These are phyloP conservation scores for Talaromyces ruber DNA, from an alignment of 495 filamentous ascomycete species.

Conservation along the genomic window DNA sequence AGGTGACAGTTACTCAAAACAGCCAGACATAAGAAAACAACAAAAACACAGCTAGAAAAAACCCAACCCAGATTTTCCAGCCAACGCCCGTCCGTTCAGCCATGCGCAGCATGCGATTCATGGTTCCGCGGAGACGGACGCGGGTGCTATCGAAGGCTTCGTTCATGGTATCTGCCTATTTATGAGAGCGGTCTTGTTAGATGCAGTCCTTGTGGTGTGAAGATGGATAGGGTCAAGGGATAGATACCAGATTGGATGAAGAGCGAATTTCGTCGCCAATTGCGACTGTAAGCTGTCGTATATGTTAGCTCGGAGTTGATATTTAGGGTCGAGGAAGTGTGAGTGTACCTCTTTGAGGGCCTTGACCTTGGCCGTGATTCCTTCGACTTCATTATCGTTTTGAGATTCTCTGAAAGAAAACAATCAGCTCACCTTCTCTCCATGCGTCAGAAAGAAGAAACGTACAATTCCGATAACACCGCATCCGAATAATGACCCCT, in stretches of 20 bases:
- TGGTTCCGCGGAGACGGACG: conserved; percentile 72
- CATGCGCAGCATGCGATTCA: conserved; percentile 96
- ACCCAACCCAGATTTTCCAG: conserved; percentile 87
- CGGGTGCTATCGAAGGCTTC: conserved; percentile 82
- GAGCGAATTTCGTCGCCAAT: conserved; percentile 94
- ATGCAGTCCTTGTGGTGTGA: neutral
- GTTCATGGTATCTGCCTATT: conserved; percentile 40
- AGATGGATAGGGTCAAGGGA: neutral
- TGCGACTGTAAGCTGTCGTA: conserved; percentile 67
- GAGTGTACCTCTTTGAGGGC: conserved; percentile 68
- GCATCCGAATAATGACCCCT: conserved; percentile 92
- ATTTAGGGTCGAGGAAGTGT: neutral
- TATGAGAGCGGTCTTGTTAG: neutral
- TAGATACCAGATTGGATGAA: conserved; percentile 68
- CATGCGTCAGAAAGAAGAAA: neutral
- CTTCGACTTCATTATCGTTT: conserved; percentile 85
- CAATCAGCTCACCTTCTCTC: neutral
- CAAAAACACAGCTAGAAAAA: conserved; percentile 71
- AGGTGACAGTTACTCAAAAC: conserved; percentile 21
- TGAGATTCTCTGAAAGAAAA: conserved; percentile 55
- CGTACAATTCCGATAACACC: conserved; percentile 70
- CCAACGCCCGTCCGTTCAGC: conserved; percentile 86
- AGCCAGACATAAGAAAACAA: conserved; percentile 92
- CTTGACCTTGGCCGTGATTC: conserved; percentile 83
- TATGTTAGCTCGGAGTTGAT: neutral